phyloP scores from a whole-genome alignment of 108 stramenopile species.

The Licmophora abbreviata region DNA sequence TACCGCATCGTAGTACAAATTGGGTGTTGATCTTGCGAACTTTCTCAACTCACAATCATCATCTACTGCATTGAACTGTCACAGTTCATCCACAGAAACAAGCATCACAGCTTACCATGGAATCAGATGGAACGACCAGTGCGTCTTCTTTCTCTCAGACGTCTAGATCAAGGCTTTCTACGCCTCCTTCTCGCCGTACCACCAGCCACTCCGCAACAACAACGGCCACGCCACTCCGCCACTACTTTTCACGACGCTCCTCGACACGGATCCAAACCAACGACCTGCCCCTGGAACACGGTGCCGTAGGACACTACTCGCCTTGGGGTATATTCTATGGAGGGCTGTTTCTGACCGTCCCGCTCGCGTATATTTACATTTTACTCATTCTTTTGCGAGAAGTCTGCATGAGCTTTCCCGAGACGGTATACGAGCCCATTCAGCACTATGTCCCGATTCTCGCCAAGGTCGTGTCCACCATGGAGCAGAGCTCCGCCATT shows the following conservation, averaged over 20 bases:
- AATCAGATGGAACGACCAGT: too few relatives aligned
- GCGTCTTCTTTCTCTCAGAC: too few relatives aligned
- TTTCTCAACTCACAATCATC: too few relatives aligned
- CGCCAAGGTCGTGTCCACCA: slow-evolving; percentile 35
- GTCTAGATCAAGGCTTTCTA: too few relatives aligned
- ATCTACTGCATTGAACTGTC: too few relatives aligned
- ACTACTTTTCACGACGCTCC: slow-evolving; percentile 11
- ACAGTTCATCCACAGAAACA: too few relatives aligned
- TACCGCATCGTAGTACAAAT: too few relatives aligned
- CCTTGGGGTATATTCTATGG: slow-evolving; percentile 57
- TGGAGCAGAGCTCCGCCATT: slow-evolving; percentile 34
- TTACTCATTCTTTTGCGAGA: slow-evolving; percentile 61
- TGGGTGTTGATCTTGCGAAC: too few relatives aligned
- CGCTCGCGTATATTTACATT: slow-evolving; percentile 68
- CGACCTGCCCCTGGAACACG: slow-evolving; percentile 7
- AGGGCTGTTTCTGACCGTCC: slow-evolving; percentile 49
- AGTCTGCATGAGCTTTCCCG: slow-evolving; percentile 49
- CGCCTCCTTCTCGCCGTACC: too few relatives aligned
- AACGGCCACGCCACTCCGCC: slow-evolving; percentile 6
- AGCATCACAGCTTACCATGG: too few relatives aligned
- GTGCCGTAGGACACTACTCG: slow-evolving; percentile 38
- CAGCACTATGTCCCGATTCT: slow-evolving; percentile 42
- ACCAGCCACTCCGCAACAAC: too few relatives aligned
- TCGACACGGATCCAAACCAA: slow-evolving; percentile 9
- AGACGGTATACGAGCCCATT: slow-evolving; percentile 39